phyloP scores from a whole-genome alignment of 2,329 filamentous ascomycete genomes.

The Akanthomyces dipterigenus region DNA sequence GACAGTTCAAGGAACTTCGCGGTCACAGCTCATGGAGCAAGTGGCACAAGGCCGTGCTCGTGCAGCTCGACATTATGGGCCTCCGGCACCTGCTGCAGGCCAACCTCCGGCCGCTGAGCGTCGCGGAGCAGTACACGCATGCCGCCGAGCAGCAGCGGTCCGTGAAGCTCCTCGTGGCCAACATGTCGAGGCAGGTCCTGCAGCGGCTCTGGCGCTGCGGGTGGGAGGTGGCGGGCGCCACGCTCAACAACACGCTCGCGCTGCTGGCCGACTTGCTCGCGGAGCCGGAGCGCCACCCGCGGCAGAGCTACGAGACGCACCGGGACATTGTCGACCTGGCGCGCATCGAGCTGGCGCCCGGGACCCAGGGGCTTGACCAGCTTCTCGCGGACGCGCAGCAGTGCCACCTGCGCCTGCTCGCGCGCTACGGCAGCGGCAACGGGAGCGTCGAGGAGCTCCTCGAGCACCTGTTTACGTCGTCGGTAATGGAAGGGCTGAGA shows the following conservation, averaged over 20 bases:
- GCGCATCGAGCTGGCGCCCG: neutral
- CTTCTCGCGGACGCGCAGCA: neutral
- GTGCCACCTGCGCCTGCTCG: conserved; percentile 7
- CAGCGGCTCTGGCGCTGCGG: neutral
- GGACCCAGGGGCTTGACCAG: neutral
- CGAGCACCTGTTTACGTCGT: conserved; percentile 9
- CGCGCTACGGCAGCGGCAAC: conserved; percentile 2
- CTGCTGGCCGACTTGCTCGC: neutral
- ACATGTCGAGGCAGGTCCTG: neutral
- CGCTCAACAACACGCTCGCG: neutral
- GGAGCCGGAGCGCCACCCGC: neutral
- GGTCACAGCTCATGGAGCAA: neutral
- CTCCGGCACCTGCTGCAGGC: neutral
- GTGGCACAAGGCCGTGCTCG: conserved; percentile 2
- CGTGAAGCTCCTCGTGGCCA: neutral
- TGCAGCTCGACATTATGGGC: neutral
- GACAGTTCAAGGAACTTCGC: neutral
- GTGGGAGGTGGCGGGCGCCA: neutral
- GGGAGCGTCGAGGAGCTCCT: conserved; percentile 7
- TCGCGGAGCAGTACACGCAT: neutral
- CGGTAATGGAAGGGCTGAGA: conserved; percentile 3
- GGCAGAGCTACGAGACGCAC: conserved; percentile 4
- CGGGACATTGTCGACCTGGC: conserved; percentile 3
- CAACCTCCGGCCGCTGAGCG: neutral
- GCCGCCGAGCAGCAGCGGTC: neutral